Percentiles rank a stretch among this genome's conserved stretches.
These are phyloP conservation scores for Silene uniflora DNA, from an alignment of 148 eudicot genomes.

Conservation along the genomic window DNA sequence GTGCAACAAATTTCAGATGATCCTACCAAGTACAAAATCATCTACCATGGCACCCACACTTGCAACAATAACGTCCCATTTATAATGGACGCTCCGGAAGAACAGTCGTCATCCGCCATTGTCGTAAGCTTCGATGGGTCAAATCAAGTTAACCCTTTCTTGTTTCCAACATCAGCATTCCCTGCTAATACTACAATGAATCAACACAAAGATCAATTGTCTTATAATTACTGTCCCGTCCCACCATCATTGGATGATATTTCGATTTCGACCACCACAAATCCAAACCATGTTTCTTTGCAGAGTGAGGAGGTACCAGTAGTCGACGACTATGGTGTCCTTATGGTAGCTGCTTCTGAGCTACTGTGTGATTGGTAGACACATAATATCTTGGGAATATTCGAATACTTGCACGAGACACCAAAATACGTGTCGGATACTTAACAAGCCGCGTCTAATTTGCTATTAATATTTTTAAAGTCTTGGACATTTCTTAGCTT, in stretches of 20 bases:
- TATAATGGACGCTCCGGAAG: not conserved
- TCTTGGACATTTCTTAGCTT: too few relatives aligned
- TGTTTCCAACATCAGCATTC: not conserved
- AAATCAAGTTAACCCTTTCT: not conserved
- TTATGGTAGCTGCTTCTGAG: not conserved
- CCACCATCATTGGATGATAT: too few relatives aligned
- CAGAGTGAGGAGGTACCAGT: not conserved
- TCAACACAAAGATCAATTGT: too few relatives aligned
- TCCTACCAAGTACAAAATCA: slow-evolving; percentile 20
- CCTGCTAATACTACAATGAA: not conserved
- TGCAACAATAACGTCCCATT: slow-evolving; percentile 1
- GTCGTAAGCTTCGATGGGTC: not conserved
- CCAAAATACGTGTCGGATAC: too few relatives aligned
- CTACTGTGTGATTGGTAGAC: not conserved
- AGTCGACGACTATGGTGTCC: not conserved
- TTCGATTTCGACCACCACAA: too few relatives aligned
- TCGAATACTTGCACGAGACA: too few relatives aligned
- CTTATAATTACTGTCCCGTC: not conserved
- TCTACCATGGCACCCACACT: slow-evolving; percentile 16
- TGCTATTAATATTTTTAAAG: too few relatives aligned
- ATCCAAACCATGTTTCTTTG: too few relatives aligned
- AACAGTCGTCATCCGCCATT: not conserved
- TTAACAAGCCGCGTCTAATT: too few relatives aligned
- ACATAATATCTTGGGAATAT: too few relatives aligned
- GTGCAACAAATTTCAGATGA: slow-evolving; percentile 25